A percentile compares a stretch with the other conserved stretches of the same genome.
phyloP scores from a whole-genome alignment of 805 yeast species.

The Kodamaea neixiangensis region DNA sequence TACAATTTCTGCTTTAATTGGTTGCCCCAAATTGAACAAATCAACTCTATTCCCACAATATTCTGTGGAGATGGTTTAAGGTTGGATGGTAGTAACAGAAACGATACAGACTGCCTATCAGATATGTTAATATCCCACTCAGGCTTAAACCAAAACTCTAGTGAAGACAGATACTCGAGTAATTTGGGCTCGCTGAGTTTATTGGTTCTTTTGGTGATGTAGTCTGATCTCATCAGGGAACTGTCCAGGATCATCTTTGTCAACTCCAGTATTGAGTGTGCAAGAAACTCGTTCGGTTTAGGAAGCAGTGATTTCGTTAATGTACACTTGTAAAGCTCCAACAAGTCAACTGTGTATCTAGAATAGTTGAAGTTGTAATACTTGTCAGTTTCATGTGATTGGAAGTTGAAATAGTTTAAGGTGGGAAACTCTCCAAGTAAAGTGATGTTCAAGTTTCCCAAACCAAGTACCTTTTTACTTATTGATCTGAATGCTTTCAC shows the following conservation, averaged over 20 bases:
- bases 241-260: conserved; percentile 18
- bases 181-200: conserved; percentile 37
- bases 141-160: conserved; percentile 55
- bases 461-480: conserved; percentile 10
- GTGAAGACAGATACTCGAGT: conserved; percentile 29
- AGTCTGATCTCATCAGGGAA: background rate
- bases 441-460: conserved; percentile 25
- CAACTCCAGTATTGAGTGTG: conserved; percentile 32
- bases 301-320: background rate
- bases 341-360: background rate
- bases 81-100: conserved; percentile 42
- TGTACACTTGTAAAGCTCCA: background rate
- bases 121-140: background rate
- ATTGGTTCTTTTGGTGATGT: conserved; percentile 28
- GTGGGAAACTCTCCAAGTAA: conserved; percentile 17
- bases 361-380: background rate
- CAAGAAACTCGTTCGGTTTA: conserved; percentile 28
- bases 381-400: background rate
- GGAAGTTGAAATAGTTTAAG: background rate
- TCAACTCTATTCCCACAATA: conserved; percentile 53
- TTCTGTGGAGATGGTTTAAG: conserved; percentile 35
- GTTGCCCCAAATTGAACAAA: conserved; percentile 49
- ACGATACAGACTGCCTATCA: conserved; percentile 42
- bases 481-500: background rate
- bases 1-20: conserved; percentile 47